Base-by-base conservation (phyloP, 176 grass and related monocot genomes). In the Aegilops bicornis region DNA sequence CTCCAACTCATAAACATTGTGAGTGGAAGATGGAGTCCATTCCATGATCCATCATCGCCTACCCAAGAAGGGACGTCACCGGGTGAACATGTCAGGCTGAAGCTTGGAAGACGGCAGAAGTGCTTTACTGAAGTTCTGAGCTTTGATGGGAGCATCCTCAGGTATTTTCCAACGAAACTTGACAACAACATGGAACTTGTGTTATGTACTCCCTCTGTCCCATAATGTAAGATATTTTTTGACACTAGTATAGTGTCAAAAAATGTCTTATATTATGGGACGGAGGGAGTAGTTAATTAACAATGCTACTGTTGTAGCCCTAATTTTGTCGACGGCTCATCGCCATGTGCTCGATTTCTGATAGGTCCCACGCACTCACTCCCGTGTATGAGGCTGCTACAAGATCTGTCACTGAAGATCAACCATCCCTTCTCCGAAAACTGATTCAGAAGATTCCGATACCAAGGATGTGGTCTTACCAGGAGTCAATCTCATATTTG, bases 401-500 rank as follows among this genome's bases (percentile, higher is more conserved):
- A 58, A 90, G 91, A 87, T 80, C 83, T 1, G 62, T 91, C 35
- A 73, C 73, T 78, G 93, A 98, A 87, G 97, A 96, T 13, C 64
- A 89, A 77, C 86, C 84, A 72, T 84, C 84, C 62, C 88, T 4
- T 79, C 65, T 59, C 50, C 63, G 6, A 98, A 87, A 79, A 30
- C 73, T 67, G 97, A 98, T 27, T 87, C 81, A 10, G 97, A 96
- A 48, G 97, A 96, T 75, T 75, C 79, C 56, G 92, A 98, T 74
- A 92, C 84, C 78, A 89, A 90, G 25, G 97, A 96, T 23, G 94
- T 98, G 78, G 94, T 91, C 52, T 76, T 96, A 24, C 97, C 97
- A 8, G 94, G 94, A 76, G 88, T 98, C 43, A 98, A 96, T 84
- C 73, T 98, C n/a, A 84, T 98, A 86, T 98, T 98, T 77, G 94